Percentiles rank a stretch among this genome's conserved stretches.
Evolutionary conservation across 2,329 filamentous ascomycete genomes (phyloP).

Genomic region (Talaromyces sp.): DNA sequence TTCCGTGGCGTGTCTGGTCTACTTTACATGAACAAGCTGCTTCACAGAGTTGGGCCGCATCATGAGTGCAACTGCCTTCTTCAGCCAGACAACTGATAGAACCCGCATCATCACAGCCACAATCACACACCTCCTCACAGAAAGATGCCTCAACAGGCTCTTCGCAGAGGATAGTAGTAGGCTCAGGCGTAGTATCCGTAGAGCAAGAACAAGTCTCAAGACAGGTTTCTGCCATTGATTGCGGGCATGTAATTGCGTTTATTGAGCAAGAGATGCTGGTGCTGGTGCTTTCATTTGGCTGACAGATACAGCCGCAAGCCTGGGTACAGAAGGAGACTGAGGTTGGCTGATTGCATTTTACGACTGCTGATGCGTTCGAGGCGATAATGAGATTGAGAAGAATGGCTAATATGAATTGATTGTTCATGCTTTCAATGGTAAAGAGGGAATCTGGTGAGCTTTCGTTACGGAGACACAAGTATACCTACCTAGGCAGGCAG

Average conservation of each 20-base stretch:
- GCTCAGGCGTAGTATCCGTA: background rate
- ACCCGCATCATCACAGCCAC: background rate
- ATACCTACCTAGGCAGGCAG: background rate
- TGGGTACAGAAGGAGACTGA: background rate
- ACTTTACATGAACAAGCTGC: background rate
- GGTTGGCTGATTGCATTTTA: background rate
- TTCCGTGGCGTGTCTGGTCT: background rate
- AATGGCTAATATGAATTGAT: background rate
- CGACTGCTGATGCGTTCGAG: background rate
- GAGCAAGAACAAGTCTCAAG: background rate
- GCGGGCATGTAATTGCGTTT: background rate
- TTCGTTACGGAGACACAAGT: background rate
- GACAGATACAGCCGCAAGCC: background rate
- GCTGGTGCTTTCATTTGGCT: background rate
- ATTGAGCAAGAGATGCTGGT: background rate
- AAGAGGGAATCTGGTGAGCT: background rate
- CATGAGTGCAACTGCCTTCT: background rate
- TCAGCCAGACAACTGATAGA: background rate
- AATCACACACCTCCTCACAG: background rate
- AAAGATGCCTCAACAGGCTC: background rate
- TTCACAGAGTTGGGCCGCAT: background rate
- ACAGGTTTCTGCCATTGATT: background rate
- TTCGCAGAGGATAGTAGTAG: background rate
- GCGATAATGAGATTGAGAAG: background rate
- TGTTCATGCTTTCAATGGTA: background rate